Evolutionary conservation across 2,329 filamentous ascomycete genomes (phyloP), one percentile per base, ranked within the genome.

Genomic region (Trichoderma sp.): DNA sequence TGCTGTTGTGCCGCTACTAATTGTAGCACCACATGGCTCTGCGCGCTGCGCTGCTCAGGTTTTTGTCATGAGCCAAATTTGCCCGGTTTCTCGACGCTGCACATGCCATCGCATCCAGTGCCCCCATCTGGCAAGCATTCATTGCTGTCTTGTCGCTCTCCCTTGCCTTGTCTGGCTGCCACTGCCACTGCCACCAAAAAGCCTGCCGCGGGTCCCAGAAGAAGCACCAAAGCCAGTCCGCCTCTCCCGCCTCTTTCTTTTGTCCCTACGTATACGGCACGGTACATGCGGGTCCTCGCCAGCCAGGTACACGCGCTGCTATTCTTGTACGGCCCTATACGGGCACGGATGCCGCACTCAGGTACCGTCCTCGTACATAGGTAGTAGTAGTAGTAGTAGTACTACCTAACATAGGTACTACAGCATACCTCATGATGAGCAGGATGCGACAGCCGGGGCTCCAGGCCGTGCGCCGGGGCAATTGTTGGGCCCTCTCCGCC

Each of bases 401-500:
- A n/a, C n/a, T n/a, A 45, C 42, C 42, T 45, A 2, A 29, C 29
- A 29, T 48, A 48, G 9, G 9, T 37, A 37, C 35, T 37, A 48
- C 17, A 35, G 3, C 19, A 8, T 19, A 22, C 17, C 25, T 34
- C 25, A 54, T 57, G 50, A 65, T 65, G 25, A 52, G 54, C 64
- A 66, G 50, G 45, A 19, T 32, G 66, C 59, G 59, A 68, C 58
- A 68, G 66, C 66, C 66, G 66, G 39, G 8, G 17, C 59, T 60
- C 32, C 52, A 63, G 34, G 52, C 48, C 59, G 52, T 39, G 53
- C 50, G 37, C 66, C 66, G 66, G 66, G 53, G 53, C 39, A 58
- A 64, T 58, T 68, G 58, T 63, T 67, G 58, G 66, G 37, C 66
- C 59, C 61, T 68, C 54, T 58, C 66, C 66, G 66, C 66, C 61